Base-by-base conservation (phyloP, 1,284 basidiomycete species). In the Leccinum pallidistipes region DNA sequence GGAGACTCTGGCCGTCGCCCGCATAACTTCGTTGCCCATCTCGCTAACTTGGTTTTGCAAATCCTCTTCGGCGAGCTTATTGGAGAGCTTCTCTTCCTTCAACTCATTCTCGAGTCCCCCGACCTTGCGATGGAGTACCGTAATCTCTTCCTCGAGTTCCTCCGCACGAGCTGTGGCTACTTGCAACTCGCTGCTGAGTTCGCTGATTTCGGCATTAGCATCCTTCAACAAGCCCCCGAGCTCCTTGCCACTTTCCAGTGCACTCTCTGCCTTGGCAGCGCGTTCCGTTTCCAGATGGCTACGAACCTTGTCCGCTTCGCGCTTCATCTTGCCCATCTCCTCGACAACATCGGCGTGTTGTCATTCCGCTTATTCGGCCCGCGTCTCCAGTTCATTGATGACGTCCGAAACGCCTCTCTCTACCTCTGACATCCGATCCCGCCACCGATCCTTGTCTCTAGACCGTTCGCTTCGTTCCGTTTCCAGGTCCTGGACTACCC, bases 401-500 rank as follows among this genome's bases (percentile, higher is more conserved):
- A 92, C 87, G 5, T 74, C 81, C 47, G 83, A 82, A 24, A 91
- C 88, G 8, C 87, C 87, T 56, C 77, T 77, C 71, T 91, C 86
- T 14, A 90, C 85, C 62, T 91, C 88, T 7, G 66, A 67, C 85
- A 91, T 89, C 56, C 86, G 79, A 57, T 82, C 82, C 65, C 82
- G 83, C 86, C 86, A 92, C 49, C 83, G 75, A 38, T 86, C 85
- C 64, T 86, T 87, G 68, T 91, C 89, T 56, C 78, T 77, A 8
- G 78, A 73, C 18, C 89, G 79, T 57, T 82, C 86, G n/a, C 71
- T 76, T 56, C 73, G 79, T 70, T 90, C 88, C 38, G 76, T 77
- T 58, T 83, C 80, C 0, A 87, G 69, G 16, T 75, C 79, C 51
- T 71, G 71, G 61, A 77, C 75, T 12, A 77, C 57, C 11, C 73